Conservation (phyloP, 2,329 filamentous ascomycete genomes). For the Colletotrichum sp. region DNA sequence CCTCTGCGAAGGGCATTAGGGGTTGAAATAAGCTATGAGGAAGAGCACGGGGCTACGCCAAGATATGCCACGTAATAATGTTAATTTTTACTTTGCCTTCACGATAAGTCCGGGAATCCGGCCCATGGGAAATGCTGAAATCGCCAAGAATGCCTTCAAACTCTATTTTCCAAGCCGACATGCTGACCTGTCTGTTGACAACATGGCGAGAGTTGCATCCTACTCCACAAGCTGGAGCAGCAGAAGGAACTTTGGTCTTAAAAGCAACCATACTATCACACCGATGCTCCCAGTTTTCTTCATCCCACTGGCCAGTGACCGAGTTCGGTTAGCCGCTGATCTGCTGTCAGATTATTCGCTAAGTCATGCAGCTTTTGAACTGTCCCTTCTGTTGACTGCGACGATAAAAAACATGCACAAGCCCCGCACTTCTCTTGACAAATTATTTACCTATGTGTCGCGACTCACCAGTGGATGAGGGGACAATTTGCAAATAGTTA, state of each 20-base stretch:
- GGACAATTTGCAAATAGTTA: neutral
- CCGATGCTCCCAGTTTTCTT: neutral
- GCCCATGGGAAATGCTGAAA: neutral
- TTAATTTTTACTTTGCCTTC: neutral
- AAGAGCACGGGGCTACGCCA: neutral
- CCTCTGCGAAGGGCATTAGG: neutral
- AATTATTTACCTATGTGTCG: neutral
- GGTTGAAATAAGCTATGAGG: neutral
- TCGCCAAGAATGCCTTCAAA: neutral
- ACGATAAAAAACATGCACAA: neutral
- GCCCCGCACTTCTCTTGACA: neutral
- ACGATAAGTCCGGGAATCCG: neutral
- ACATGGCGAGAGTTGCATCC: neutral
- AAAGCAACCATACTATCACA: neutral
- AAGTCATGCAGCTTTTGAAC: neutral
- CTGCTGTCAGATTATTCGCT: neutral
- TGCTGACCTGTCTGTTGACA: neutral
- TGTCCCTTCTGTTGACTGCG: neutral
- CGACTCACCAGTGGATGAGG: neutral
- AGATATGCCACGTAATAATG: neutral
- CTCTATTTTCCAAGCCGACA: neutral
- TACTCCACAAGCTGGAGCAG: neutral
- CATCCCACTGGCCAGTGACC: neutral
- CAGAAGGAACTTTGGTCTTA: neutral
- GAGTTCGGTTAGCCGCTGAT: neutral